Evolutionary conservation across 139 green algal genomes (phyloP), one percentile per base, ranked within the genome.

Genomic region (Chlamydomonas sp.): DNA sequence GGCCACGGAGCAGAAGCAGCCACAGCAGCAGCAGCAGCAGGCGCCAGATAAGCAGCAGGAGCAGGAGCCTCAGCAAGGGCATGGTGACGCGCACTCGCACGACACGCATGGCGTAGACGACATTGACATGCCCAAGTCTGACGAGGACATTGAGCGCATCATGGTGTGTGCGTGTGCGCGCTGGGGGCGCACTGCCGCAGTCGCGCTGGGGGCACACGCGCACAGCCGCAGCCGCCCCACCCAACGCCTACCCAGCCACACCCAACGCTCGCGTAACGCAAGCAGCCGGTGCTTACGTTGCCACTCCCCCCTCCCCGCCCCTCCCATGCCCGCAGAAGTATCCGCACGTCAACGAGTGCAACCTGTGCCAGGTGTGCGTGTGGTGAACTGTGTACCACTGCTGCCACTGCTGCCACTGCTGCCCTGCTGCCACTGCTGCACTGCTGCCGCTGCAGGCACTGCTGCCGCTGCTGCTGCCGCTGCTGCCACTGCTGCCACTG

Each of bases 341-440:
- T 22, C 70, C 75, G 0, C 66, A 81, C 33, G 34, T 76, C 16
- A 67, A 74, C 28, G 65, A 81, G 48, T 81, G 75, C 66, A 75
- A 57, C 59, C 49, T 65, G 37, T 78, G 73, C 73, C 70, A 73
- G 35, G 62, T 76, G 5, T 76, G 71, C 62, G 31, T n/a, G n/a
- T n/a, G 66, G 3, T 61, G 61, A 47, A 67, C 48, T 63, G 43
- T 54, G 43, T 54, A 13, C 43, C 16, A 58, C 71, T 0, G 71
- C 71, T 5, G 6, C 68, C 22, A 48, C 35, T n/a, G n/a, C n/a
- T n/a, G n/a, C n/a, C n/a, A n/a, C n/a, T n/a, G n/a, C n/a, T n/a
- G n/a, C n/a, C n/a, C n/a, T n/a, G n/a, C n/a, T n/a, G n/a, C n/a
- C n/a, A n/a, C n/a, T n/a, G n/a, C n/a, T n/a, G n/a, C n/a, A n/a